These are phyloP conservation scores for Aspergillus nidulans DNA, from an alignment of 495 filamentous ascomycete species.

Conservation along the genomic window DNA sequence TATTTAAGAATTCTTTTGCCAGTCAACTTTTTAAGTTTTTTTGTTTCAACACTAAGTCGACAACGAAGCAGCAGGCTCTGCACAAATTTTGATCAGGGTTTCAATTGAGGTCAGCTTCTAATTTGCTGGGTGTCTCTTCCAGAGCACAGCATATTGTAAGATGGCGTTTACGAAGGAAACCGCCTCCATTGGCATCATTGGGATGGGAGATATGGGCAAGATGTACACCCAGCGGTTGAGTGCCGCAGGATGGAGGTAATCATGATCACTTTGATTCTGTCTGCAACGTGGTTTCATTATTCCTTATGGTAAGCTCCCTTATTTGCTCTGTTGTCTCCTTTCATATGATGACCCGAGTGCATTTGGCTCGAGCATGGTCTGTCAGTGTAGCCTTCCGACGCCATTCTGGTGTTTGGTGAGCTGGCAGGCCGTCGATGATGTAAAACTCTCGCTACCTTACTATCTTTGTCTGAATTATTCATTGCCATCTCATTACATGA, in stretches of 20 bases:
- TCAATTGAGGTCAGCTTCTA: neutral
- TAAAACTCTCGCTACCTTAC: slow-evolving; percentile 96
- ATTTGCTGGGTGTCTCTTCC: neutral
- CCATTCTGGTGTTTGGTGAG: slow-evolving; percentile 51
- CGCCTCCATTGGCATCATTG: slow-evolving; percentile 85
- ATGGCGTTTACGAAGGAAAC: slow-evolving; percentile 54
- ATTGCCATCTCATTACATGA: neutral
- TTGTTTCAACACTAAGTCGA: neutral
- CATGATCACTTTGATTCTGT: slow-evolving; percentile 8
- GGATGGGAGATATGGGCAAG: slow-evolving; percentile 99
- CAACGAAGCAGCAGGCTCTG: neutral
- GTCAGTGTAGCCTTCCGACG: slow-evolving; percentile 24
- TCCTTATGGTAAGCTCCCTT: slow-evolving; percentile 3
- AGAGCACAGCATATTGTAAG: neutral
- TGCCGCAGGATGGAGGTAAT: slow-evolving; percentile 92
- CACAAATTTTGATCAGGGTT: neutral
- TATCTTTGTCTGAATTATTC: slow-evolving; percentile 71
- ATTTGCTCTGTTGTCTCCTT: slow-evolving; percentile 18
- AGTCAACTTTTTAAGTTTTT: slow-evolving; percentile 4
- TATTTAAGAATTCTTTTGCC: slow-evolving; percentile 38
- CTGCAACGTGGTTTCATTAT: neutral
- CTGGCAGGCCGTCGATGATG: slow-evolving; percentile 73
- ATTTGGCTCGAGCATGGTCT: slow-evolving; percentile 98
- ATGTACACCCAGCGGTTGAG: slow-evolving; percentile 92
- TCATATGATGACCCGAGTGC: slow-evolving; percentile 98